These are phyloP conservation scores for Elsinoe arachidis DNA, from an alignment of 2,329 filamentous ascomycete species.

Conservation along the genomic window DNA sequence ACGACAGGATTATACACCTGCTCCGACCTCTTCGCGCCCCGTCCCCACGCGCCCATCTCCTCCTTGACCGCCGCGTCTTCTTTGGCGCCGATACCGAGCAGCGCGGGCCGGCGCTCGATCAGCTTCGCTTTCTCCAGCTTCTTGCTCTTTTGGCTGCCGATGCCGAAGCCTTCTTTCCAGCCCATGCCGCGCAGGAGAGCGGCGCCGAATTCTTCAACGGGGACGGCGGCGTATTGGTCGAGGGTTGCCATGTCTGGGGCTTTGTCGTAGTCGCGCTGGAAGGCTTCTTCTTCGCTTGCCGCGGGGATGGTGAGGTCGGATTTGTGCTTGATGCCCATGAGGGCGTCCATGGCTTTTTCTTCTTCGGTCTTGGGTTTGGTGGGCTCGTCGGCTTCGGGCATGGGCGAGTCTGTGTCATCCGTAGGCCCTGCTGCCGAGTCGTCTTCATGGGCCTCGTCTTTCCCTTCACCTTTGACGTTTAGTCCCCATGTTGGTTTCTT, in stretches of 20 bases:
- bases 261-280: slow-evolving; percentile 58
- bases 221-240: slow-evolving; percentile 78
- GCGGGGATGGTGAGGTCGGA: slow-evolving; percentile 33
- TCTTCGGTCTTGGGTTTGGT: slow-evolving; percentile 44
- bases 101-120: slow-evolving; percentile 63
- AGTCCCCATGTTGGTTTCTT: slow-evolving; percentile 45
- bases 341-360: slow-evolving; percentile 43
- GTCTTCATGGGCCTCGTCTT: slow-evolving; percentile 20
- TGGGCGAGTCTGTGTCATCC: background rate
- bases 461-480: slow-evolving; percentile 35
- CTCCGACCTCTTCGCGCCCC: slow-evolving; percentile 49
- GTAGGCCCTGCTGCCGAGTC: slow-evolving; percentile 2
- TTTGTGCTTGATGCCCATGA: slow-evolving; percentile 32
- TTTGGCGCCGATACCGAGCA: slow-evolving; percentile 84
- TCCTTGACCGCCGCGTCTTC: slow-evolving; percentile 56
- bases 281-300: slow-evolving; percentile 57
- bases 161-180: slow-evolving; percentile 65
- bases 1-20: slow-evolving; percentile 56
- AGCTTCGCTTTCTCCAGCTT: slow-evolving; percentile 49
- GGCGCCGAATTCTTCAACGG: slow-evolving; percentile 89
- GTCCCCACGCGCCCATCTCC: slow-evolving; percentile 74
- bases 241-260: slow-evolving; percentile 69
- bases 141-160: slow-evolving; percentile 44
- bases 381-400: background rate
- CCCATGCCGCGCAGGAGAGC: slow-evolving; percentile 89